These are phyloP conservation scores for Fusarium cicatricum DNA, from an alignment of 2,329 filamentous ascomycete species.

Conservation along the genomic window DNA sequence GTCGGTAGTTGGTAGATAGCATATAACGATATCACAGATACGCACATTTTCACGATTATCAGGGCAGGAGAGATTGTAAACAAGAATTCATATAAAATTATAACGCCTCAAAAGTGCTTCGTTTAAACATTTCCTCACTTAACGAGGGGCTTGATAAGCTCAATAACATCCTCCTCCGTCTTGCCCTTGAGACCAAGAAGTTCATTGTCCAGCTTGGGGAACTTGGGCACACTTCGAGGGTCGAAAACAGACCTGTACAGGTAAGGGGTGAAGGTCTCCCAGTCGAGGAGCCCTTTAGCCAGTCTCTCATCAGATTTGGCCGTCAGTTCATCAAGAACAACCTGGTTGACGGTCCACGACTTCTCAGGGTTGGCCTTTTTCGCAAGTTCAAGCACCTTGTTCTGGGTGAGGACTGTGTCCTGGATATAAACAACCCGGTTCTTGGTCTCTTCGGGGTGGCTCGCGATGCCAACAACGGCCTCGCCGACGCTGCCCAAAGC, in stretches of 20 bases:
- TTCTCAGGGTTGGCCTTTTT: slow-evolving; percentile 59
- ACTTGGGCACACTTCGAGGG: slow-evolving; percentile 45
- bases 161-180: slow-evolving; percentile 52
- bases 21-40: too few relatives aligned
- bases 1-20: too few relatives aligned
- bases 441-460: slow-evolving; percentile 60
- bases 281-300: slow-evolving; percentile 42
- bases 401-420: slow-evolving; percentile 55
- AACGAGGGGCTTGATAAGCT: slow-evolving; percentile 36
- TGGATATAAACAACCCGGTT: slow-evolving; percentile 60
- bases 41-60: too few relatives aligned
- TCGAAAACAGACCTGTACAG: slow-evolving; percentile 46
- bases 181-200: slow-evolving; percentile 55
- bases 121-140: slow-evolving; percentile 4
- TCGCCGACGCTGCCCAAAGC: slow-evolving; percentile 56
- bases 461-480: slow-evolving; percentile 58
- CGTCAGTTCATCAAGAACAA: slow-evolving; percentile 41
- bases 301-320: slow-evolving; percentile 43
- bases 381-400: slow-evolving; percentile 53
- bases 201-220: slow-evolving; percentile 52
- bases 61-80: neutral
- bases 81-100: too few relatives aligned
- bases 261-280: slow-evolving; percentile 45
- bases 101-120: too few relatives aligned
- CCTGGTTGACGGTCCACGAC: slow-evolving; percentile 55